These are phyloP conservation scores for Dalbergia cochinchinensis DNA, from an alignment of 306 rosid genomes.

Conservation along the genomic window DNA sequence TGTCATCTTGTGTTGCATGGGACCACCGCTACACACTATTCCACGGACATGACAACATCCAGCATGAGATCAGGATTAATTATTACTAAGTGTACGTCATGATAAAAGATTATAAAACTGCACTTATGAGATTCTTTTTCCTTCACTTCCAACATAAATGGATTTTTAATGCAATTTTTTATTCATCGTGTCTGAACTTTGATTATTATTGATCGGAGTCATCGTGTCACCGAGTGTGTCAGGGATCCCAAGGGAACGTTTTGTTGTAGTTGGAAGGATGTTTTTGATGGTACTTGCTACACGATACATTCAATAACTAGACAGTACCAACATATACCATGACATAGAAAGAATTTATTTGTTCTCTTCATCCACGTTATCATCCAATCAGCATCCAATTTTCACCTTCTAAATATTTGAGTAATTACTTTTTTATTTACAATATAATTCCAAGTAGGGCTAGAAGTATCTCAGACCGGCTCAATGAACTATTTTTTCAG, in stretches of 20 bases:
- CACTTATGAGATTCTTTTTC: slow-evolving; percentile 10
- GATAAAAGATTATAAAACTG: neutral
- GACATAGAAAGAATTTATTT: too few relatives aligned
- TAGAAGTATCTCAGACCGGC: too few relatives aligned
- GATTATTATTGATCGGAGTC: neutral
- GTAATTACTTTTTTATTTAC: too few relatives aligned
- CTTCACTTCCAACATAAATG: neutral
- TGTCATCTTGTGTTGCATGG: slow-evolving; percentile 3
- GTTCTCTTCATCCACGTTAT: too few relatives aligned
- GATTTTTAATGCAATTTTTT: neutral
- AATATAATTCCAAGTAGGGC: too few relatives aligned
- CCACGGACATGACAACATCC: too few relatives aligned
- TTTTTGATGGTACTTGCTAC: too few relatives aligned
- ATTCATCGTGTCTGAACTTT: neutral
- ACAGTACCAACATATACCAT: too few relatives aligned
- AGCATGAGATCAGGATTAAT: neutral
- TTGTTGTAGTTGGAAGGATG: neutral
- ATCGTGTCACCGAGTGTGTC: neutral
- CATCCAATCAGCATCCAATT: too few relatives aligned
- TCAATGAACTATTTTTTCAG: too few relatives aligned
- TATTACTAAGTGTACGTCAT: neutral
- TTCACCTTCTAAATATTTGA: too few relatives aligned
- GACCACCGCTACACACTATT: neutral
- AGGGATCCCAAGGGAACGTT: neutral
- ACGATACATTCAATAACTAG: too few relatives aligned